Evolutionary conservation across 2,329 filamentous ascomycete genomes (phyloP).

Genomic region (Aspergillus viridinutans): DNA sequence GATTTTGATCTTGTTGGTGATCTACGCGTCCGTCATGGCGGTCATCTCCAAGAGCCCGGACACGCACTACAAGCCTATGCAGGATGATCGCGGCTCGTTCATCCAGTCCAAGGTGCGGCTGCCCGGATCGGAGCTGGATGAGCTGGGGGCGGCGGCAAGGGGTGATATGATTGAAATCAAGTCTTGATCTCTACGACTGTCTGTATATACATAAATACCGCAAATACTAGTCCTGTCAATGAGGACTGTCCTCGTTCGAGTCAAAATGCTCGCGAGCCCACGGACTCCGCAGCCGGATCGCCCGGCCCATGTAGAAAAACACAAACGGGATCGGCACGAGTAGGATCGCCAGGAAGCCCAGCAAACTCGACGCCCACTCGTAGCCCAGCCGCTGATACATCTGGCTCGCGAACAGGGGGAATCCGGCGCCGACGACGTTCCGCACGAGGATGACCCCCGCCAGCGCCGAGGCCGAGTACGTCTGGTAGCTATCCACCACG

Average conservation of each 20-base stretch:
- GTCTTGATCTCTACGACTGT: neutral
- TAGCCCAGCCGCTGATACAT: conserved; percentile 36
- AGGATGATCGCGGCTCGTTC: conserved; percentile 88
- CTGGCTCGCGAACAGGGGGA: conserved; percentile 31
- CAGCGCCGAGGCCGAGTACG: conserved; percentile 66
- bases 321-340: conserved; percentile 38
- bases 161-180: neutral
- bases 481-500: conserved; percentile 68
- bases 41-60: conserved; percentile 91
- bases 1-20: conserved; percentile 75
- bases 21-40: conserved; percentile 69
- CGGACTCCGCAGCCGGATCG: conserved; percentile 20
- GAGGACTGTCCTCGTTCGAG: conserved; percentile 22
- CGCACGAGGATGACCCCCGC: conserved; percentile 72
- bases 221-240: too few species aligned
- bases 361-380: conserved; percentile 35
- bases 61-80: conserved; percentile 90
- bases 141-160: conserved; percentile 59
- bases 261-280: conserved; percentile 29
- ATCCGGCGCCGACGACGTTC: conserved; percentile 50
- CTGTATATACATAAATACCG: neutral
- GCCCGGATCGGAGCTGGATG: conserved; percentile 82
- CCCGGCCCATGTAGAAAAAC: conserved; percentile 33
- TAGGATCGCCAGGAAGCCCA: conserved; percentile 36
- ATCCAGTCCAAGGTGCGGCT: conserved; percentile 78